phyloP scores from a whole-genome alignment of 2,329 filamentous ascomycete genomes.

The Ciborinia camelliae region DNA sequence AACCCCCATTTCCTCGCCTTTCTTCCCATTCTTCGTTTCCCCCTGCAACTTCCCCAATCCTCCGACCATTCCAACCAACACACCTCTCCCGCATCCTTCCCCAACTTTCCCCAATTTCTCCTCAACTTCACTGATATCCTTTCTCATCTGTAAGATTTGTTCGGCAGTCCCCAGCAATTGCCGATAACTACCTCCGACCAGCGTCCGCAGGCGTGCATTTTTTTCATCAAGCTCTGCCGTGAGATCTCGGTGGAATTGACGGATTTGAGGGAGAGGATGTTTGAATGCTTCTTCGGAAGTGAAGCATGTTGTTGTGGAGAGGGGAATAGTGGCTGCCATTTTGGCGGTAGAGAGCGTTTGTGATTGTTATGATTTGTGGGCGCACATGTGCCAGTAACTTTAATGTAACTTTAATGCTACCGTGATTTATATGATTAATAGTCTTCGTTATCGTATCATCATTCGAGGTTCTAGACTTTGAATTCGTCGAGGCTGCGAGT shows the following conservation, averaged over 20 bases:
- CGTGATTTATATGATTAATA: not conserved
- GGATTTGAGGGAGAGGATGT: conserved; percentile 61
- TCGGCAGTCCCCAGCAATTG: conserved; percentile 89
- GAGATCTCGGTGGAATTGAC: conserved; percentile 58
- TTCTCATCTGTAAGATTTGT: conserved; percentile 86
- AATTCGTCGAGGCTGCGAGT: not conserved
- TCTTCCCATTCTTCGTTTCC: conserved; percentile 31
- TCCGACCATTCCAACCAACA: conserved; percentile 62
- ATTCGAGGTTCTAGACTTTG: not conserved
- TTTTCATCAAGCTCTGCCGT: conserved; percentile 61
- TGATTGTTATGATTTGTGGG: not conserved
- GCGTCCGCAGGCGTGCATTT: conserved; percentile 57
- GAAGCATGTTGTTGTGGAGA: conserved; percentile 53
- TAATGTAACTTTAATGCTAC: too few species aligned
- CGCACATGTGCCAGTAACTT: not conserved
- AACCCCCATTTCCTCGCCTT: conserved; percentile 31
- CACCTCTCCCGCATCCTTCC: conserved; percentile 68
- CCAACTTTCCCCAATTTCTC: conserved; percentile 68
- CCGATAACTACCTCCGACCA: conserved; percentile 71
- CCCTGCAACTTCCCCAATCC: conserved; percentile 51
- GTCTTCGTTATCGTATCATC: not conserved
- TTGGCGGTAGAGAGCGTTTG: not conserved
- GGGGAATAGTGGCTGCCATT: conserved; percentile 37
- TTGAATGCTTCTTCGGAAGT: conserved; percentile 38
- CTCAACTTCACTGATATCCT: conserved; percentile 72